Base-by-base conservation (phyloP, 2,329 filamentous ascomycete species). In the Helotiales sp. region DNA sequence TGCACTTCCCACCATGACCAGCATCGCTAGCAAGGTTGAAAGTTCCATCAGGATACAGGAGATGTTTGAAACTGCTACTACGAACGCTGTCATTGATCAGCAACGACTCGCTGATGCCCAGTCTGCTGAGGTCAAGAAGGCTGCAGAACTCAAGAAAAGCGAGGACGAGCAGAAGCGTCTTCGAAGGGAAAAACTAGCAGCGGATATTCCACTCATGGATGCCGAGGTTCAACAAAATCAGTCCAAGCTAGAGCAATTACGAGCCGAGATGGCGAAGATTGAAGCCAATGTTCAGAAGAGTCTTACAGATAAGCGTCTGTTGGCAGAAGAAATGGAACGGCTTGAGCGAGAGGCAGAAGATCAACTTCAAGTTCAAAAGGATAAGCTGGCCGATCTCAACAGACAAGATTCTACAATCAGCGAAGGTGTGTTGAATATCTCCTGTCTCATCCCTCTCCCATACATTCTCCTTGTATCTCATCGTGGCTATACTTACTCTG, bases 271-370 rank as follows among this genome's bases (percentile, higher is more conserved):
- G 49, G 73, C 75, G 17, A 73, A 69, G 61, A 70, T 76, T 15
- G 76, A 79, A 69, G 74, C 73, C 54, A 71, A 69, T 50, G 69
- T 76, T 24, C 69, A 73, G 55, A 75, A 72, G 60, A 74, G 70
- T 49, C 62, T 77, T 8, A 75, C 74, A n/a, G 77, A 78, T 34
- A 78, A 79, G 67, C 73, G 68, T 28, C 70, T 70, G 64, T 64
- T 78, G 37, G 73, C 74, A 5, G 77, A 78, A 37, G 77, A 79
- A 65, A 76, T 76, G 69, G 74, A 76, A 54, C 73, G 72, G 49
- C 71, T 79, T 52, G 69, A 71, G 2, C 69, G 74, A 61, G 78
- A 79, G 59, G 73, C 76, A n/a, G 77, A 78, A 59, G 71, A 74
- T 20, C 75, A 75, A 63, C 74, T 79, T 17, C 74, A 77, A 32